A percentile compares a stretch with the other conserved stretches of the same genome.
Conservation (phyloP, 352 stramenopile species). For the Globisporangium mamillatum region DNA sequence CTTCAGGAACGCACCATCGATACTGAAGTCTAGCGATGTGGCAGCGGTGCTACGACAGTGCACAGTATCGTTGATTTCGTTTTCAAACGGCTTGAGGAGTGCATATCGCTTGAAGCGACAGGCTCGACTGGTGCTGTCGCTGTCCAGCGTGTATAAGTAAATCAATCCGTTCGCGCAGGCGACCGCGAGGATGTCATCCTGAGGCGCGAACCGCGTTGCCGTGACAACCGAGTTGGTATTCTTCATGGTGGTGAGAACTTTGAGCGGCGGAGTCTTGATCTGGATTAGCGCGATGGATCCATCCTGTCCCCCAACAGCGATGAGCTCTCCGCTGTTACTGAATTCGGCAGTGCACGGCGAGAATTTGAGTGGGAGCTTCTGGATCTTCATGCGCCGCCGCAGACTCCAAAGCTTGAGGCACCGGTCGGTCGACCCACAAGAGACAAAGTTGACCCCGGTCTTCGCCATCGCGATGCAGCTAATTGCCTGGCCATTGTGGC, state of each 20-base stretch:
- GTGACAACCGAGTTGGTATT: slow-evolving; percentile 47
- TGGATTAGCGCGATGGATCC: slow-evolving; percentile 48
- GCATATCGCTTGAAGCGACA: slow-evolving; percentile 43
- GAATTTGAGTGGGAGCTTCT: slow-evolving; percentile 29
- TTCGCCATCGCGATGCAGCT: slow-evolving; percentile 23
- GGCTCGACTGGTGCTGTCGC: slow-evolving; percentile 3
- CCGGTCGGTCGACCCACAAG: slow-evolving; percentile 38
- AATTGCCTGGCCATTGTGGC: slow-evolving; percentile 30
- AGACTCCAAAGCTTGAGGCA: slow-evolving; percentile 64
- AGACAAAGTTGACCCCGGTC: slow-evolving; percentile 48
- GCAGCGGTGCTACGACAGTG: slow-evolving; percentile 16
- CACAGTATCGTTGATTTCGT: slow-evolving; percentile 14
- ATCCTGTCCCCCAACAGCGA: slow-evolving; percentile 58
- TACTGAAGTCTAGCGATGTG: slow-evolving; percentile 61
- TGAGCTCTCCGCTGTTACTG: slow-evolving; percentile 39
- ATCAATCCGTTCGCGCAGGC: slow-evolving; percentile 60
- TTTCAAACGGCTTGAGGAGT: slow-evolving; percentile 46
- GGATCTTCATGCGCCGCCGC: slow-evolving; percentile 27
- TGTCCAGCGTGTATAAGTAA: slow-evolving; percentile 67
- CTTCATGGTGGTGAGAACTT: slow-evolving; percentile 48
- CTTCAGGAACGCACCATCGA: slow-evolving; percentile 56
- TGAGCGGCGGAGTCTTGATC: slow-evolving; percentile 18
- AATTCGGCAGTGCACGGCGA: slow-evolving; percentile 32
- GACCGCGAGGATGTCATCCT: slow-evolving; percentile 42
- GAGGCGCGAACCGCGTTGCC: slow-evolving; percentile 49